A percentile compares a stretch with the other conserved stretches of the same genome.
Conservation (phyloP, 1,139 yeast genomes). For the Lizanozyma gosingica region DNA sequence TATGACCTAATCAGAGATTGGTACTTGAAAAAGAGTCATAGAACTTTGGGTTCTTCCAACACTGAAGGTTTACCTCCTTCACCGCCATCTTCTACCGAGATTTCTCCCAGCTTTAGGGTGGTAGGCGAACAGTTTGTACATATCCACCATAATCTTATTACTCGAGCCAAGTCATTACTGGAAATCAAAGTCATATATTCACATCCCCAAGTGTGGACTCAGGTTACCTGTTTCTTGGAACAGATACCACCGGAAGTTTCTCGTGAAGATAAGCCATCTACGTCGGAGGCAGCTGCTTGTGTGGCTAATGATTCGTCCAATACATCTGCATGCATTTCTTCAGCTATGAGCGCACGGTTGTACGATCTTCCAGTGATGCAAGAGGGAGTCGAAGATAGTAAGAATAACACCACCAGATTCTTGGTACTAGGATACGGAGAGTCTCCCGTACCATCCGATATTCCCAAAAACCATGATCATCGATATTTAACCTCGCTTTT, state of each 20-base stretch:
- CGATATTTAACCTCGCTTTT: conserved; percentile 44
- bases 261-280: conserved; percentile 60
- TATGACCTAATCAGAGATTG: conserved; percentile 73
- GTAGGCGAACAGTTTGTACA: conserved; percentile 77
- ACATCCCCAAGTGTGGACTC: conserved; percentile 99
- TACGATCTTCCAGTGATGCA: conserved; percentile 51
- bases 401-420: conserved; percentile 79
- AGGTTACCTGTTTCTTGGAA: conserved; percentile 51
- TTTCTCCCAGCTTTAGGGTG: conserved; percentile 34
- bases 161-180: conserved; percentile 34
- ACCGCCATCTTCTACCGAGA: conserved; percentile 2
- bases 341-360: conserved; percentile 54
- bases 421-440: conserved; percentile 44
- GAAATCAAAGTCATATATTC: conserved; percentile 58
- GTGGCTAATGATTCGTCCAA: conserved; percentile 28
- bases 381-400: conserved; percentile 57
- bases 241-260: conserved; percentile 20
- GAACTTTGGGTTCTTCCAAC: neutral
- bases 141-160: conserved; percentile 70
- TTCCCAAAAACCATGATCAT: conserved; percentile 2
- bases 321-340: conserved; percentile 38
- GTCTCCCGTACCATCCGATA: conserved; percentile 6
- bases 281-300: conserved; percentile 74
- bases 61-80: conserved; percentile 7
- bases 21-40: conserved; percentile 22